Base-by-base conservation (phyloP, 208 protist species). In the Trypanosoma cruzi region DNA sequence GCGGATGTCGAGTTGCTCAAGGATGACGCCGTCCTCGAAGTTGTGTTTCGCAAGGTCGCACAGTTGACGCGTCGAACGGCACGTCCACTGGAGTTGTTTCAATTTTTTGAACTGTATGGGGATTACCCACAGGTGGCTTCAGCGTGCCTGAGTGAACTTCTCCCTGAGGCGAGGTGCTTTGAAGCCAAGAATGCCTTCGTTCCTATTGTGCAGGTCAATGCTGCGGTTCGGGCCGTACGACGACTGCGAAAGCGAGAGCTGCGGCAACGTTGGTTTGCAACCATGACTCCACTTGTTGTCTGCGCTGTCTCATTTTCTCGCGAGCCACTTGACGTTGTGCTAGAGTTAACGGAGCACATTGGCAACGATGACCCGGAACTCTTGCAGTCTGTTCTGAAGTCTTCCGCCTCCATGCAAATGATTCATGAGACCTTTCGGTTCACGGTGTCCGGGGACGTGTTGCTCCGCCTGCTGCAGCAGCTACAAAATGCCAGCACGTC, bases 11-110 rank as follows among this genome's bases (percentile, higher is more conserved):
- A 37, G n/a, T 28, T 78, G 34, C 53, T 78, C 4, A 5, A 8
- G 16, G 28, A 73, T 36, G 53, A 53, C 5, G 22, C 34, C 22
- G 64, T 77, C 0, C 24, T 29, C 32, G 48, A 65, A 22, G 20
- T 77, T 11, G 55, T 77, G n/a, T 28, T 77, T n/a, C 71, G 71
- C 11, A 77, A 77, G 48, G 58, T 71, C 10, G 34, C 50, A 14
- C 71, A 77, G 50, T 37, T 77, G 1, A 77, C 57, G 18, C 71
- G 71, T 6, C 63, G 71, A 26, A 77, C 71, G 7, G 58, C 55
- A 26, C 55, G 54, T 26, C 50, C 64, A 46, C 24, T 71, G 13
- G 71, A 77, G 28, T 37, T 77, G n/a, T 77, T 77, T 58, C 16
- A 26, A 11, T 71, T 77, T 48, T 77, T 77, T 50, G 64, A 46